Percentiles rank a stretch among this genome's conserved stretches.
Evolutionary conservation across 2,329 filamentous ascomycete species (phyloP).

Genomic region (Colletotrichum chrysophilum): DNA sequence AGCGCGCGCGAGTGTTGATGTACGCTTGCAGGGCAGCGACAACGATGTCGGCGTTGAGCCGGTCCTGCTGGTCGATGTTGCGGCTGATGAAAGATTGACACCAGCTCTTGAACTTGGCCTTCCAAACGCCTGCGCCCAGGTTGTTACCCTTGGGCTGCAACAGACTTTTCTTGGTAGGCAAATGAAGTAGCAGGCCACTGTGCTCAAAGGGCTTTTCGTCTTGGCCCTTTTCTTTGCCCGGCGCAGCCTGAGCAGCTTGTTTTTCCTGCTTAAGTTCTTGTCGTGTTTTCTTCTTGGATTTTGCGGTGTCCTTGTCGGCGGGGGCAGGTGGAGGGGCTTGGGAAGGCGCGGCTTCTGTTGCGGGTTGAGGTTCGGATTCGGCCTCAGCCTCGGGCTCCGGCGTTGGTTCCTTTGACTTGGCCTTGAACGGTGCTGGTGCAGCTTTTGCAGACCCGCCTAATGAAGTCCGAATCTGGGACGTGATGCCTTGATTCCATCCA

Average conservation of each 20-base stretch:
- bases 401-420: neutral
- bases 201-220: neutral
- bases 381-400: neutral
- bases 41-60: slow-evolving; percentile 10
- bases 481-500: slow-evolving; percentile 21
- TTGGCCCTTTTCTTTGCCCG: slow-evolving; percentile 1
- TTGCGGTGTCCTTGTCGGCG: neutral
- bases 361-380: neutral
- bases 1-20: neutral
- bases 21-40: slow-evolving; percentile 4
- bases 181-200: neutral
- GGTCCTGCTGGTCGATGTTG: slow-evolving; percentile 7
- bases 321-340: neutral
- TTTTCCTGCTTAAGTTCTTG: slow-evolving; percentile 1
- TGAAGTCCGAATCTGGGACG: slow-evolving; percentile 17
- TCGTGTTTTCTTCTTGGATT: neutral
- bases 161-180: slow-evolving; percentile 12
- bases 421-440: neutral
- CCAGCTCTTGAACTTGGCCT: slow-evolving; percentile 40
- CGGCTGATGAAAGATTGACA: slow-evolving; percentile 29
- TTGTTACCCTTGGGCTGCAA: slow-evolving; percentile 14
- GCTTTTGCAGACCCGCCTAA: neutral
- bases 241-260: neutral
- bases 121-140: slow-evolving; percentile 27
- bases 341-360: neutral